Evolutionary conservation across 2,329 filamentous ascomycete genomes (phyloP).

Genomic region (Colletotrichum musicola): DNA sequence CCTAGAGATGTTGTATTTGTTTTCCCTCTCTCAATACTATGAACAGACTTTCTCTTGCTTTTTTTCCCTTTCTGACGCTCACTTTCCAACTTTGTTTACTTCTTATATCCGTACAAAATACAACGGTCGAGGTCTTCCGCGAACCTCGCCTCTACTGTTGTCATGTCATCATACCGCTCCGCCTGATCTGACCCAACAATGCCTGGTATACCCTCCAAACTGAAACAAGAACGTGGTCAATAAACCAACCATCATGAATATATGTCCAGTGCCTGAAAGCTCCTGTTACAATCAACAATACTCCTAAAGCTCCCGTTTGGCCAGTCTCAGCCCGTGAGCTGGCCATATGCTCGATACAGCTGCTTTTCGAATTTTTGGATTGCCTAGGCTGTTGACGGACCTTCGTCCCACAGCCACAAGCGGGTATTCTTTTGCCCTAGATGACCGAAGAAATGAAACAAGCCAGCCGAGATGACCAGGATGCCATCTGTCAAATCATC

Average conservation of each 20-base stretch:
- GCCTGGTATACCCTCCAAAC: slow-evolving; percentile 37
- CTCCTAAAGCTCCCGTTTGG: slow-evolving; percentile 26
- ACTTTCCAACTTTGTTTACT: slow-evolving; percentile 2
- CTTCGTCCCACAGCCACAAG: slow-evolving; percentile 1
- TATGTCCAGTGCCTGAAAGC: slow-evolving; percentile 28
- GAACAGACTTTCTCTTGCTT: not conserved
- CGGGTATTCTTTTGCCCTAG: slow-evolving; percentile 15
- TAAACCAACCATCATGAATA: slow-evolving; percentile 18
- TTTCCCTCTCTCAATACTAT: not conserved
- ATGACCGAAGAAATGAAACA: slow-evolving; percentile 1
- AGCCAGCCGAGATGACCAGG: not conserved
- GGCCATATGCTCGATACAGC: not conserved
- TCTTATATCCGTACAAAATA: slow-evolving; percentile 19
- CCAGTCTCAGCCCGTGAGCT: slow-evolving; percentile 7
- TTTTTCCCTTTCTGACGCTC: not conserved
- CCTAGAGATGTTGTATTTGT: too few relatives aligned
- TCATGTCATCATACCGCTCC: slow-evolving; percentile 34
- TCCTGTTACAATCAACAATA: slow-evolving; percentile 16
- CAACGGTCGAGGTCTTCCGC: slow-evolving; percentile 16
- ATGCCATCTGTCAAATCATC: not conserved
- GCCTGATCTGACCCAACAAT: slow-evolving; percentile 18
- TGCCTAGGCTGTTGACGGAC: slow-evolving; percentile 12
- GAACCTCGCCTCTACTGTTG: slow-evolving; percentile 24
- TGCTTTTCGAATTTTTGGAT: slow-evolving; percentile 27
- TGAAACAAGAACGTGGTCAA: slow-evolving; percentile 23